These are phyloP conservation scores for Penicillium janthinellum DNA, from an alignment of 2,329 filamentous ascomycete genomes.

Conservation along the genomic window DNA sequence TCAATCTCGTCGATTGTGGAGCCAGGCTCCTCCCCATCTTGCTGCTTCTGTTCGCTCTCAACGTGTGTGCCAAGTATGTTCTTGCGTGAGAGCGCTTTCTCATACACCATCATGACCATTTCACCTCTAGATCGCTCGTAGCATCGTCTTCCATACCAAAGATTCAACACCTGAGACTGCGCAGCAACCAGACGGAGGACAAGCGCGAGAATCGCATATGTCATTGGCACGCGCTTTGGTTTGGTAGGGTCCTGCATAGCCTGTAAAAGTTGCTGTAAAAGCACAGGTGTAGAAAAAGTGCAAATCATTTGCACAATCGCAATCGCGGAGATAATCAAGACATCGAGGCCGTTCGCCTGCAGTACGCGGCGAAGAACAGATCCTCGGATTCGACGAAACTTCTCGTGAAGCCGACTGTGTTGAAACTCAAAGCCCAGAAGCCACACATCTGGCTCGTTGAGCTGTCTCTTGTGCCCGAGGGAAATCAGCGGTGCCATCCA, in stretches of 20 bases:
- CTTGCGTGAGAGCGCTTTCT: constrained; percentile 73
- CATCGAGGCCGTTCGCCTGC: constrained; percentile 75
- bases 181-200: constrained; percentile 61
- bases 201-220: constrained; percentile 66
- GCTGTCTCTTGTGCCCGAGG: constrained; percentile 63
- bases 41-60: constrained; percentile 29
- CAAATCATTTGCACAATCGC: constrained; percentile 64
- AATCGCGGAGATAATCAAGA: constrained; percentile 67
- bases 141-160: constrained; percentile 81
- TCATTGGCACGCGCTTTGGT: constrained; percentile 60
- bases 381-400: constrained; percentile 72
- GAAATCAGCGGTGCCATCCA: constrained; percentile 78
- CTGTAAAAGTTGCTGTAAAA: constrained; percentile 71
- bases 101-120: constrained; percentile 81
- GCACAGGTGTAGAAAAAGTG: constrained; percentile 64
- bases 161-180: constrained; percentile 67
- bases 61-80: constrained; percentile 47
- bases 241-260: constrained; percentile 61
- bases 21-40: constrained; percentile 18
- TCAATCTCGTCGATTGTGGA: constrained; percentile 12
- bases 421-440: constrained; percentile 77
- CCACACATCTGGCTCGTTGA: constrained; percentile 83
- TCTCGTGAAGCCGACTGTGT: constrained; percentile 71
- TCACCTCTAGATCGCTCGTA: constrained; percentile 86
- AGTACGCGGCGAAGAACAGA: constrained; percentile 71